A percentile compares a stretch with the other conserved stretches of the same genome.
These are phyloP conservation scores for Starmera amethionina DNA, from an alignment of 805 yeast species.

Conservation along the genomic window DNA sequence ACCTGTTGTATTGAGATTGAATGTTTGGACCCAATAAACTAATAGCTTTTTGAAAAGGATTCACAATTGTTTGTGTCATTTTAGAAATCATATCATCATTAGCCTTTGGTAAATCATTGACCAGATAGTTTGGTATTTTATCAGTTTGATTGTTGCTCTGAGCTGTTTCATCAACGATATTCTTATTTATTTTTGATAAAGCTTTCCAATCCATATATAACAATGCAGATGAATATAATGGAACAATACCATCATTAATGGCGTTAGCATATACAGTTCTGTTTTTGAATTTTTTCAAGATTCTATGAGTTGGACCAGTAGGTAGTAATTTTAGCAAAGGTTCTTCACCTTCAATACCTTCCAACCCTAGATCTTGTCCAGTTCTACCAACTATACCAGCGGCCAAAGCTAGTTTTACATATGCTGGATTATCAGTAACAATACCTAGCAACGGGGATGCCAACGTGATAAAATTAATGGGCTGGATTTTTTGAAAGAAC, in stretches of 20 bases:
- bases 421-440: constrained; percentile 68
- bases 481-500: constrained; percentile 50
- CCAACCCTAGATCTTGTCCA: constrained; percentile 67
- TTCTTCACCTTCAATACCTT: constrained; percentile 28
- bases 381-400: constrained; percentile 75
- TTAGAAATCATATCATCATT: constrained; percentile 7
- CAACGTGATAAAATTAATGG: constrained; percentile 59
- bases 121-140: constrained; percentile 1
- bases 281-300: constrained; percentile 45
- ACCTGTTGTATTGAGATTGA: constrained; percentile 10
- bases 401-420: constrained; percentile 56
- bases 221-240: constrained; percentile 62
- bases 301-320: constrained; percentile 53
- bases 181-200: constrained; percentile 6
- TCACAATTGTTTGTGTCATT: constrained; percentile 19
- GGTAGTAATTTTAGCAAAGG: constrained; percentile 59
- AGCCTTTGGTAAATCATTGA: constrained; percentile 7
- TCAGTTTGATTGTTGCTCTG: neutral
- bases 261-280: constrained; percentile 72
- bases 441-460: constrained; percentile 75
- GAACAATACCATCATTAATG: constrained; percentile 74
- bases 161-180: neutral
- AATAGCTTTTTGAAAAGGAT: constrained; percentile 37
- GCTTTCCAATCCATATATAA: constrained; percentile 48
- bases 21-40: constrained; percentile 30